Percentiles rank a stretch among this genome's conserved stretches.
Conservation (phyloP, 345 rosid genomes). For the Gossypioides kirkii region DNA sequence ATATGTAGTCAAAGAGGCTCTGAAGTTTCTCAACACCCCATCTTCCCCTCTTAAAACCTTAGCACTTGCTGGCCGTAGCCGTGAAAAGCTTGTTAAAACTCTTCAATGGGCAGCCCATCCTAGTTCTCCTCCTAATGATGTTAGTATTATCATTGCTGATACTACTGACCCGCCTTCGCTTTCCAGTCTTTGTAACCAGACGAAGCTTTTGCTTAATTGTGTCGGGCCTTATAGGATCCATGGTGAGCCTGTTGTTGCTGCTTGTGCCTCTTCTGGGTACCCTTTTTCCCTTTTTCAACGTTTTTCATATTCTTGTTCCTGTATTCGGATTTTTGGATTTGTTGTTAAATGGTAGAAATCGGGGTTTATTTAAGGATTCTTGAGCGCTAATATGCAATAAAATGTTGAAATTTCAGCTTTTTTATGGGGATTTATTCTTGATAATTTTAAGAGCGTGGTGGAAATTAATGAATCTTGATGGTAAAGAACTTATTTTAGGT, state of each 20-base stretch:
- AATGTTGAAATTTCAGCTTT: neutral
- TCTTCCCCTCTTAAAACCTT: conserved; percentile 61
- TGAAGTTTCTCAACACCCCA: conserved; percentile 50
- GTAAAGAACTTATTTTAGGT: neutral
- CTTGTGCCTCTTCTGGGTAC: conserved; percentile 73
- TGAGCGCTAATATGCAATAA: neutral
- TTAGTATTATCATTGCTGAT: conserved; percentile 67
- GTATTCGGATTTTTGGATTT: neutral
- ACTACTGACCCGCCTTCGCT: conserved; percentile 68
- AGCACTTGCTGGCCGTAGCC: conserved; percentile 82
- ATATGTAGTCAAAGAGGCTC: conserved; percentile 70
- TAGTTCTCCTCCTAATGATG: conserved; percentile 37
- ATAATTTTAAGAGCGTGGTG: neutral
- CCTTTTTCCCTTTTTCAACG: neutral
- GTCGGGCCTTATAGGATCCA: conserved; percentile 79
- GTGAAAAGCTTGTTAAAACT: conserved; percentile 44
- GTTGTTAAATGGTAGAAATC: neutral
- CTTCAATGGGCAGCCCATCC: conserved; percentile 78
- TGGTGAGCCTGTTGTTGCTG: conserved; percentile 80
- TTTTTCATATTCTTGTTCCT: neutral
- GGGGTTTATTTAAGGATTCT: neutral
- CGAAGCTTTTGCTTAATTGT: conserved; percentile 75
- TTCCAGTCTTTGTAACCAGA: conserved; percentile 53
- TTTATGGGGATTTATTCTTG: neutral
- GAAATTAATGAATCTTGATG: neutral